Evolutionary conservation across 1,284 basidiomycete genomes (phyloP).

Genomic region (Ceratobasidium sp.): DNA sequence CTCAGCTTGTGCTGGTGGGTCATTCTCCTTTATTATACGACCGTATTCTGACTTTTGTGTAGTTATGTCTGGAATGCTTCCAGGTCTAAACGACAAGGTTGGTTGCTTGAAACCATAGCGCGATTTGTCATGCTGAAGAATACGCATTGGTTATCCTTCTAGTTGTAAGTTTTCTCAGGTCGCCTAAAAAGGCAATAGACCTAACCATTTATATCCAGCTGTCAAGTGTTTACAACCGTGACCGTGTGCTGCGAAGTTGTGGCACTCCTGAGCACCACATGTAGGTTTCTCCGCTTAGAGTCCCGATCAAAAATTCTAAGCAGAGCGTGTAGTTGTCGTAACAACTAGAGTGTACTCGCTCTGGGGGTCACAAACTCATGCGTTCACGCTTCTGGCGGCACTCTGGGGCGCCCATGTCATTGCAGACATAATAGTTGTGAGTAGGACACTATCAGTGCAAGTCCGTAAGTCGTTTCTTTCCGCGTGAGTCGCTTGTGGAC

Average conservation of each 20-base stretch:
- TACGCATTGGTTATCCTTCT: not conserved
- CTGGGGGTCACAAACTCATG: constrained; percentile 18
- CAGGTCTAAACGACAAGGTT: constrained; percentile 12
- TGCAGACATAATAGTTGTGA: constrained; percentile 19
- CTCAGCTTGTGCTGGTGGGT: constrained; percentile 22
- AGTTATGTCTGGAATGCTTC: constrained; percentile 15
- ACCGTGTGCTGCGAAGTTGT: constrained; percentile 35
- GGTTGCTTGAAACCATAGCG: not conserved
- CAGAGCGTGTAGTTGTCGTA: constrained; percentile 28
- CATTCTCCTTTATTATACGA: not conserved
- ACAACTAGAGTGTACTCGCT: constrained; percentile 40
- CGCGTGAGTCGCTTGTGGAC: not conserved
- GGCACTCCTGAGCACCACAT: constrained; percentile 39
- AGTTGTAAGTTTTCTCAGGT: constrained; percentile 14
- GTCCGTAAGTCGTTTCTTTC: constrained; percentile 20
- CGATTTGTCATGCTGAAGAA: not conserved
- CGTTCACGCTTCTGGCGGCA: constrained; percentile 8
- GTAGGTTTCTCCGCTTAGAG: constrained; percentile 9
- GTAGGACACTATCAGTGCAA: not conserved
- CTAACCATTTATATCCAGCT: constrained; percentile 4
- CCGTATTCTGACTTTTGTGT: not conserved
- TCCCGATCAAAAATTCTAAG: constrained; percentile 16
- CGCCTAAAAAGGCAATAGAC: not conserved
- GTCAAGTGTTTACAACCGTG: constrained; percentile 4
- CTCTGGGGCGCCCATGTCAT: constrained; percentile 32